phyloP scores from a whole-genome alignment of 345 rosid genomes.

The Garcia nutans region DNA sequence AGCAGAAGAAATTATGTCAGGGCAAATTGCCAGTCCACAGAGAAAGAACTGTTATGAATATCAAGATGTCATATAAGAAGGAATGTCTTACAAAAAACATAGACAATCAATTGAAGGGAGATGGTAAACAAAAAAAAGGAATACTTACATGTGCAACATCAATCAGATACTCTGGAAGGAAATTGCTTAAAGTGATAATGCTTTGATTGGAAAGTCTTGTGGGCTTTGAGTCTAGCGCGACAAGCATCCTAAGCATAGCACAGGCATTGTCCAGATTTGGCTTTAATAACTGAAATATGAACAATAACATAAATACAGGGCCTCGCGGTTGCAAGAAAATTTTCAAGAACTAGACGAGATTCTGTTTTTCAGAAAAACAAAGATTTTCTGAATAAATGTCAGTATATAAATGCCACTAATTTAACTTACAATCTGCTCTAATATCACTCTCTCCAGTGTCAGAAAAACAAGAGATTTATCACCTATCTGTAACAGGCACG shows the following conservation, averaged over 20 bases:
- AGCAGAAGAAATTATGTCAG: neutral
- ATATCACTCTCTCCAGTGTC: constrained; percentile 49
- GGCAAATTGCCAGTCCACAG: neutral
- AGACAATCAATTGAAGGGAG: neutral
- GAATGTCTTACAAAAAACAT: neutral
- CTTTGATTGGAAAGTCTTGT: constrained; percentile 64
- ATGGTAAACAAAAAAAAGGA: constrained; percentile 4
- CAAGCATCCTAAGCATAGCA: constrained; percentile 68
- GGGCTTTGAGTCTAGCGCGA: constrained; percentile 61
- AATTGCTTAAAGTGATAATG: constrained; percentile 44
- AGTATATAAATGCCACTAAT: neutral
- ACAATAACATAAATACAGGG: neutral
- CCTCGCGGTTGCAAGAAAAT: neutral
- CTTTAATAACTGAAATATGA: constrained; percentile 42
- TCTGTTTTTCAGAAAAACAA: too few relatives aligned
- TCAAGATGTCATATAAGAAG: neutral
- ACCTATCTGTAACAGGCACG: constrained; percentile 62
- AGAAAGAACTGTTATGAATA: neutral
- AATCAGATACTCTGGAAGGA: constrained; percentile 56
- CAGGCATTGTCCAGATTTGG: constrained; percentile 60
- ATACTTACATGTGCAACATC: constrained; percentile 55
- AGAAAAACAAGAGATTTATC: constrained; percentile 57
- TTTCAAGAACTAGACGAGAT: neutral
- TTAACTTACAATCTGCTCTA: constrained; percentile 64
- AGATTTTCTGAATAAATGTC: too few relatives aligned